Percentiles rank a stretch among this genome's conserved stretches.
Evolutionary conservation across 2,329 filamentous ascomycete species (phyloP).

Genomic region (Basipetospora chlamydospora): DNA sequence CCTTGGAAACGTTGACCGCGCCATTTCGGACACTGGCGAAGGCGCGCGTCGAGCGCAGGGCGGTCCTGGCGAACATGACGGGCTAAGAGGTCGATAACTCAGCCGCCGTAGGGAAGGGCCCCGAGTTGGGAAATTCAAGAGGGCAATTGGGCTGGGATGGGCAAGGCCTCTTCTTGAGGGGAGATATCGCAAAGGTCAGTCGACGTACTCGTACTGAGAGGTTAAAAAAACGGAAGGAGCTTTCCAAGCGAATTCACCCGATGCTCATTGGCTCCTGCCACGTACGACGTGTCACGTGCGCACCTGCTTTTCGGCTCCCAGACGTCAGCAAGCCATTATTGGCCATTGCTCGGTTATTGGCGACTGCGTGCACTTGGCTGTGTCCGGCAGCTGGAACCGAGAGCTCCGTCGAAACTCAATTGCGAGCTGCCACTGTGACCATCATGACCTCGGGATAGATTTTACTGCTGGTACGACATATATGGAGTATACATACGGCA

Average conservation of each 20-base stretch:
- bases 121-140: slow-evolving; percentile 1
- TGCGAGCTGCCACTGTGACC: too few relatives aligned
- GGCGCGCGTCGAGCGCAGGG: slow-evolving; percentile 76
- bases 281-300: slow-evolving; percentile 8
- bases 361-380: too few relatives aligned
- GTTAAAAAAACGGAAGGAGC: slow-evolving; percentile 8
- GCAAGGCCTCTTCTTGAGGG: slow-evolving; percentile 1
- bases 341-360: too few relatives aligned
- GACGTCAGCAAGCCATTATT: slow-evolving; percentile 3
- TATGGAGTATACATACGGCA: too few relatives aligned
- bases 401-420: too few relatives aligned
- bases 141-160: slow-evolving; percentile 5
- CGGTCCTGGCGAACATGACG: slow-evolving; percentile 89
- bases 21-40: slow-evolving; percentile 65
- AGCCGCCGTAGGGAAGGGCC: slow-evolving; percentile 4
- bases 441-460: too few relatives aligned
- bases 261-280: slow-evolving; percentile 9
- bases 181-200: slow-evolving; percentile 1
- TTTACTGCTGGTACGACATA: too few relatives aligned
- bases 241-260: slow-evolving; percentile 11
- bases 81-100: slow-evolving; percentile 17
- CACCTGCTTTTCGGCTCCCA: slow-evolving; percentile 2
- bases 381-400: too few relatives aligned
- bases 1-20: slow-evolving; percentile 59
- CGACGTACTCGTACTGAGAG: slow-evolving; percentile 5